Conservation (phyloP, 2,329 filamentous ascomycete species). For the Botrytis fragariae region DNA sequence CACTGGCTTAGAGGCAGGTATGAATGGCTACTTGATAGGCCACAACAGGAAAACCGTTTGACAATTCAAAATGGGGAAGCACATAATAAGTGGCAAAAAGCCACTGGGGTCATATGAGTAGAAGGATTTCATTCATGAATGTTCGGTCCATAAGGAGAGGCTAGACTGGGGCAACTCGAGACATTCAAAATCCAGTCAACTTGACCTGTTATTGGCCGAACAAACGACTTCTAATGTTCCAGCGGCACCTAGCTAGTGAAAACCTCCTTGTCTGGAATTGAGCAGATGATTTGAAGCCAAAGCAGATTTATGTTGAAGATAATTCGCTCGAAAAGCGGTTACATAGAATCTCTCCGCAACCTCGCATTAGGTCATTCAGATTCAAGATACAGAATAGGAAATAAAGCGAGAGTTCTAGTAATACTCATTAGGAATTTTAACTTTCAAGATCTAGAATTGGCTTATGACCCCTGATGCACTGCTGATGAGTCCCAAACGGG, state of each 20-base stretch:
- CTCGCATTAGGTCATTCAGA: neutral
- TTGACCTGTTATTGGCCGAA: neutral
- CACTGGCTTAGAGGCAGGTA: neutral
- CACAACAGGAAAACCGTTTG: neutral
- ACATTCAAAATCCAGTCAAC: neutral
- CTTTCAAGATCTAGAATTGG: neutral
- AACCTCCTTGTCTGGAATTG: neutral
- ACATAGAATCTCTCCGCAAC: neutral
- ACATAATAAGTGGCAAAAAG: conserved; percentile 7
- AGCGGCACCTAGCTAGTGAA: neutral
- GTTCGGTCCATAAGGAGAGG: neutral
- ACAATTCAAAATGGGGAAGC: neutral
- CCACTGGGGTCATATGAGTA: neutral
- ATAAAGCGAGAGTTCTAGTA: neutral
- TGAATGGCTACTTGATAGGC: neutral
- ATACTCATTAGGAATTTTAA: neutral
- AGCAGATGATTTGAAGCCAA: neutral
- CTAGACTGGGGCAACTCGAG: neutral
- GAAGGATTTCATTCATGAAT: neutral
- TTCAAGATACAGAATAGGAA: conserved; percentile 6
- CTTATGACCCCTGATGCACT: neutral
- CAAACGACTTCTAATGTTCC: neutral
- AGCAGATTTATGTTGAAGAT: neutral
- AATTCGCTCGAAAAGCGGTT: neutral
- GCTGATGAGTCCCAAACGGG: neutral